These are phyloP conservation scores for Dactylellina parvicollis DNA, from an alignment of 2,329 filamentous ascomycete genomes.

Conservation along the genomic window DNA sequence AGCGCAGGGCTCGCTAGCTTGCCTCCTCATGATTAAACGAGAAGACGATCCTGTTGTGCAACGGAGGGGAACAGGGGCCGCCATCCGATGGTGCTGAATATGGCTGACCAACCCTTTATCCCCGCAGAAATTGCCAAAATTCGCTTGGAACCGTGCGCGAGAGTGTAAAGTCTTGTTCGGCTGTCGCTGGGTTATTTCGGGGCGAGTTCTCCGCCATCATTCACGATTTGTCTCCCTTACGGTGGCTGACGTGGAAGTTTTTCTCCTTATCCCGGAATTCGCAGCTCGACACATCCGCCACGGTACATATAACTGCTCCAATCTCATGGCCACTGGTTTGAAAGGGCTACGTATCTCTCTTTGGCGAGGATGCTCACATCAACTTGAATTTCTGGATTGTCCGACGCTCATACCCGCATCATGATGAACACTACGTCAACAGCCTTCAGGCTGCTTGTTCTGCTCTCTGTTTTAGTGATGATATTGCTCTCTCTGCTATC, in stretches of 20 bases:
- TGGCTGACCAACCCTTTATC: conserved; percentile 31
- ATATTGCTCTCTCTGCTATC: conserved; percentile 46
- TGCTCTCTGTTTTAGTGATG: conserved; percentile 44
- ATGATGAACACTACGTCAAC: conserved; percentile 50
- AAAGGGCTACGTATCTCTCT: too few species aligned
- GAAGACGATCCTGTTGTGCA: conserved; percentile 20
- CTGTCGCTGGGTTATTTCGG: conserved; percentile 17
- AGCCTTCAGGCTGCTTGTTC: conserved; percentile 47
- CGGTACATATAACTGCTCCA: too few species aligned
- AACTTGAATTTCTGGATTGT: neutral
- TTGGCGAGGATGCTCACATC: neutral
- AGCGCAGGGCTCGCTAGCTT: conserved; percentile 24
- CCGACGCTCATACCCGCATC: neutral
- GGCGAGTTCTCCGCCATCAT: conserved; percentile 23
- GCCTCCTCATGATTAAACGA: conserved; percentile 28
- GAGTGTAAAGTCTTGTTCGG: neutral
- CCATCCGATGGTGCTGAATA: neutral
- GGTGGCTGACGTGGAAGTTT: neutral
- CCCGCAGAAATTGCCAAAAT: conserved; percentile 47
- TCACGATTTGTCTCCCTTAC: too few species aligned
- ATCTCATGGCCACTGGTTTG: too few species aligned
- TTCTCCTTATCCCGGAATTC: neutral
- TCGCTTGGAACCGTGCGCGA: conserved; percentile 42
- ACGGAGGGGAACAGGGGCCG: conserved; percentile 17
- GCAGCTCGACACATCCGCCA: too few species aligned